phyloP scores from a whole-genome alignment of 768 basidiomycete species.

The Dendrothele bispora region DNA sequence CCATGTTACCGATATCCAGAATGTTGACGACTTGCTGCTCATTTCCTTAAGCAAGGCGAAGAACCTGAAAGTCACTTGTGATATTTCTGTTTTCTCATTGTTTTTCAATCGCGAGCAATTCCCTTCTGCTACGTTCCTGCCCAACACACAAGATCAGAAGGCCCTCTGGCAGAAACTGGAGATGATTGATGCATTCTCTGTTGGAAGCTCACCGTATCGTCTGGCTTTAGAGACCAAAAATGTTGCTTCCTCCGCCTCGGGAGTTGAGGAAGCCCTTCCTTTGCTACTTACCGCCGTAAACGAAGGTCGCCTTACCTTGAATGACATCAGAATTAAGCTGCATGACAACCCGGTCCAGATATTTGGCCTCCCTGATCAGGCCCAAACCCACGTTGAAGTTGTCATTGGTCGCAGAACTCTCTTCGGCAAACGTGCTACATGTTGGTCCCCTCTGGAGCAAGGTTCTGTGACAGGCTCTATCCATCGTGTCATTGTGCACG shows the following conservation, averaged over 20 bases:
- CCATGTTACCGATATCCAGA: slow-evolving; percentile 89
- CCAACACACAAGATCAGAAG: slow-evolving; percentile 73
- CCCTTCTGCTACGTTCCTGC: slow-evolving; percentile 63
- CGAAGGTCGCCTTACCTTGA: slow-evolving; percentile 75
- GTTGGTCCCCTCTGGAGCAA: slow-evolving; percentile 85
- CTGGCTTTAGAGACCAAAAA: slow-evolving; percentile 65
- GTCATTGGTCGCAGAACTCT: slow-evolving; percentile 74
- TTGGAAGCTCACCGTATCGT: slow-evolving; percentile 81
- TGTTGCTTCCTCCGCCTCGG: slow-evolving; percentile 66
- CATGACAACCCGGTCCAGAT: slow-evolving; percentile 93
- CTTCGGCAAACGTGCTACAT: slow-evolving; percentile 47
- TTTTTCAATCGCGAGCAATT: slow-evolving; percentile 84
- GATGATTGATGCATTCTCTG: slow-evolving; percentile 86
- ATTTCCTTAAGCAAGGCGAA: slow-evolving; percentile 95
- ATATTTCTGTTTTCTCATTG: slow-evolving; percentile 87
- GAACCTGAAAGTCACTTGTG: slow-evolving; percentile 92
- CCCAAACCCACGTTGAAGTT: slow-evolving; percentile 88
- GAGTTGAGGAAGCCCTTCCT: slow-evolving; percentile 85
- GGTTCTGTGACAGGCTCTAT: slow-evolving; percentile 67
- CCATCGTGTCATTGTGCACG: slow-evolving; percentile 89
- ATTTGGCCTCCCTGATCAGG: slow-evolving; percentile 86
- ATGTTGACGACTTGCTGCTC: slow-evolving; percentile 81
- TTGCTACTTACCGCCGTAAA: slow-evolving; percentile 84
- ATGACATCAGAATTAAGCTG: slow-evolving; percentile 78
- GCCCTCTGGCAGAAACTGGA: slow-evolving; percentile 85